Evolutionary conservation across 2,329 filamentous ascomycete genomes (phyloP), one percentile per base, ranked within the genome.

Genomic region (Diaporthe amygdali): DNA sequence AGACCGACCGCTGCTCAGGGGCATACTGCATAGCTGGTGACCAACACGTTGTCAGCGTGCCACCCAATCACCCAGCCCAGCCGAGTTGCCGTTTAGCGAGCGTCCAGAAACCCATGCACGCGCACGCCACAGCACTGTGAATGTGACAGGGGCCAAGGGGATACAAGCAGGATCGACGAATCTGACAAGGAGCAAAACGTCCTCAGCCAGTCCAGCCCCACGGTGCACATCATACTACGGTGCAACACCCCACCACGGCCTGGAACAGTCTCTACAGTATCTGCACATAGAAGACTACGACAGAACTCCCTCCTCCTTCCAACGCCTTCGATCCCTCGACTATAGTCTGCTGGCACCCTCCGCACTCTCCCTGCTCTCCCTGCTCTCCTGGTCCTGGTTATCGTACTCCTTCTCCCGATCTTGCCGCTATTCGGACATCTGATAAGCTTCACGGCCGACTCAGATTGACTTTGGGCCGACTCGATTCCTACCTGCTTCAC

Each of bases 201-300:
- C 66, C 51, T 68, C 20, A 55, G 30, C 64, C 41, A 49, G 63
- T 66, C 54, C 66, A 59, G 54, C 66, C 66, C 66, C 66, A 68
- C 66, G 66, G 66, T n/a, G 66, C 66, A 59, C 66, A 68, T 68
- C 52, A 68, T 56, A 63, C 27, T 34, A 63, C n/a, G 14, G 27
- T 47, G n/a, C 51, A 47, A 49, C 59, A 56, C 66, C 66, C 66
- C 66, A 68, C 66, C 54, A 68, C 66, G 66, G 66, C 66, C 66
- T 68, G 66, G 66, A 68, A 68, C 66, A 68, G 52, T 68, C 66
- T 68, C 59, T 63, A 61, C n/a, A n/a, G n/a, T n/a, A n/a, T n/a
- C n/a, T n/a, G n/a, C n/a, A n/a, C 55, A 54, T 34, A 66, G 49
- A 52, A 32, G 25, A 68, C 66, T 56, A 52, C 66, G 34, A 7